Evolutionary conservation across 768 basidiomycete genomes (phyloP), one percentile per base, ranked within the genome.

Genomic region (Boletus sp.): DNA sequence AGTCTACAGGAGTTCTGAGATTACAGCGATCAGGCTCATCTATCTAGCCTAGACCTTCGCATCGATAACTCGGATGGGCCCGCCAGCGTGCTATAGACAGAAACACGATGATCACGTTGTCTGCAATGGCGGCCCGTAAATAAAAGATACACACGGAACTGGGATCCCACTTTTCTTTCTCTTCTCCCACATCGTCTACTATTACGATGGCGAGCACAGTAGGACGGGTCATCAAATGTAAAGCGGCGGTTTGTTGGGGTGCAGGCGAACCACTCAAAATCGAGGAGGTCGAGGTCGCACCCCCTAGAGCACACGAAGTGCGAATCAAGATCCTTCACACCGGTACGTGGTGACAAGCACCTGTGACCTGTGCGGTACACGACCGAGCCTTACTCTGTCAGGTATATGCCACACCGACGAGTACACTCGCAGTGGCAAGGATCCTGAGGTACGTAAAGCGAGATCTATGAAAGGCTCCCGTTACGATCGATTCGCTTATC

Each of bases 321-420:
- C 80, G 97, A 57, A 92, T 99, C 71, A 83, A 86, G 66, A 93
- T 99, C 64, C 80, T 96, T 28, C 83, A 93, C 78, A 97, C 94
- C 47, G 97, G 95, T 83, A 67, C 60, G 79, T 69, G 40, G 35
- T 33, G 15, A 37, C 24, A 18, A 36, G 28, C 24, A 49, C 15
- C 35, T 48, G 45, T 45, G n/a, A 52, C 11, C 35, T 49, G 24
- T 47, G 55, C 47, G 39, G 50, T 64, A 54, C 52, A 50, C 41
- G 33, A 44, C 12, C 35, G 5, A 20, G 20, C 49, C 42, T 39
- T 47, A 50, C 44, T 30, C 45, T 40, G 30, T 39, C 56, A 90
- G 90, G 90, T 59, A 90, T 99, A 71, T 99, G 97, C 76, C 95
- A 98, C 74, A 98, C 96, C 67, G 95, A 98, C 68, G 94, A 95